Evolutionary conservation across 768 basidiomycete species (phyloP), one percentile per base, ranked within the genome.

Genomic region (Galerina marginata): DNA sequence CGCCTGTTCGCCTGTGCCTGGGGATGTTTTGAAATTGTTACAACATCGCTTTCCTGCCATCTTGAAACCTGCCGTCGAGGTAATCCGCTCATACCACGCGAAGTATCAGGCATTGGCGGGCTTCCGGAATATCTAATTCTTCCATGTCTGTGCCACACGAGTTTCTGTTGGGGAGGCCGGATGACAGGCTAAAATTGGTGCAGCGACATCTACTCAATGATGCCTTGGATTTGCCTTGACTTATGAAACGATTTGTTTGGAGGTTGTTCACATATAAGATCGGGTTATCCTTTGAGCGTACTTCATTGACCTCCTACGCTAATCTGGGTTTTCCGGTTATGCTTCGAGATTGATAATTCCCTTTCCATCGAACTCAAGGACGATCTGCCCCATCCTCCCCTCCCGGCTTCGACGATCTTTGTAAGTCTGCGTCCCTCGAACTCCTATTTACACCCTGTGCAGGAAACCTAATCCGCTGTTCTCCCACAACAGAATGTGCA

Each of bases 311-410:
- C 60, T 56, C 54, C 53, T 33, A 53, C 49, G 60, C 56, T 57
- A 33, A 48, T 49, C 55, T 61, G 55, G 47, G 50, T 49, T 50
- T 51, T 55, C 50, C 60, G 51, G 60, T 56, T 57, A 61, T 61
- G 60, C 60, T 51, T 61, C 55, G 60, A 56, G 60, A 56, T 61
- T 61, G 60, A 61, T 12, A 48, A 46, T 43, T 36, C 26, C 40
- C 47, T 48, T 40, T 46, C 29, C 54, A 15, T 40, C 40, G 20
- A 52, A 47, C 26, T 40, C 45, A 40, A 14, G 38, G 39, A 20
- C 46, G 20, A 38, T 40, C 25, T 23, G 42, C 7, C 9, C 47
- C 54, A n/a, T 42, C 45, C 40, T 50, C 39, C 37, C 29, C n/a
- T 39, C 23, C 7, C 40, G 20, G 59, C 40, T 48, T 37, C 54